These are phyloP conservation scores for Pseudogymnoascus sp. DNA, from an alignment of 2,329 filamentous ascomycete species.

Conservation along the genomic window DNA sequence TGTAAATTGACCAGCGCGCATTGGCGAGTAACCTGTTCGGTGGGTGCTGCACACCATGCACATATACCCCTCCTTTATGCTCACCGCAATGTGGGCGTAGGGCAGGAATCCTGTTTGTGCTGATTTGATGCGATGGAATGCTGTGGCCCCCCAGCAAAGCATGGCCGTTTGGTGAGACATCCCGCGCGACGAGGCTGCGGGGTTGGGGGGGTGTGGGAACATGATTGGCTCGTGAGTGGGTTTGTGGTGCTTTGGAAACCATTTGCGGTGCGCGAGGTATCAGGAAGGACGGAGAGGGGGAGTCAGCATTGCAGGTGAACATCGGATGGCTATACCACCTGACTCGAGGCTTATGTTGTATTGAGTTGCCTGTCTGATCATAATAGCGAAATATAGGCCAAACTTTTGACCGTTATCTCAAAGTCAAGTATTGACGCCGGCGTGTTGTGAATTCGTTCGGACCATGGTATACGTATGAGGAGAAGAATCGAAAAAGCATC, in stretches of 20 bases:
- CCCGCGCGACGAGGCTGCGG: neutral
- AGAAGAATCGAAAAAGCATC: neutral
- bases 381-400: neutral
- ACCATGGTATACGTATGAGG: neutral
- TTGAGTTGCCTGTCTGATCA: neutral
- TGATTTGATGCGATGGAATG: neutral
- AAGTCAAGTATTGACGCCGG: neutral
- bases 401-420: neutral
- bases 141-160: neutral
- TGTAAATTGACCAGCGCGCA: neutral
- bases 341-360: neutral
- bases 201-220: neutral
- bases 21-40: neutral
- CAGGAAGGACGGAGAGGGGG: neutral
- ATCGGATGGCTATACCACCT: neutral
- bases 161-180: neutral
- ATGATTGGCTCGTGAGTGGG: neutral
- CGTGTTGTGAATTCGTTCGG: neutral
- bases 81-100: neutral
- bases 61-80: slow-evolving; percentile 7
- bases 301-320: neutral
- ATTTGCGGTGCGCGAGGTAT: neutral
- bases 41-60: neutral
- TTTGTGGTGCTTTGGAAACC: neutral
- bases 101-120: neutral